Conservation (phyloP, 1,284 basidiomycete genomes). For the Mycena citricolor region DNA sequence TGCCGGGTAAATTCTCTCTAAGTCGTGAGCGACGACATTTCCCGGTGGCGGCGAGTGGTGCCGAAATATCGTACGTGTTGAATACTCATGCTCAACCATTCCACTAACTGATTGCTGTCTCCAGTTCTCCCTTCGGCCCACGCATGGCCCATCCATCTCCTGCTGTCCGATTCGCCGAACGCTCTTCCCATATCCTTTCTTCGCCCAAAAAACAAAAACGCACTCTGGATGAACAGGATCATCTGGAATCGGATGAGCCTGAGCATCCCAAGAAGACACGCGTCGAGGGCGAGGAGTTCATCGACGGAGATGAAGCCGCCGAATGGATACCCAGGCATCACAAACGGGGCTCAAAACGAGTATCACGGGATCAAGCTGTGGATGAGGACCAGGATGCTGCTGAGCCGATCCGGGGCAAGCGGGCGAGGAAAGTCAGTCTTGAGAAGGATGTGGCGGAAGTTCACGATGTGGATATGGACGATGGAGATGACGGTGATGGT, state of each 20-base stretch:
- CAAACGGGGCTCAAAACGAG: constrained; percentile 52
- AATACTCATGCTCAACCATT: too few relatives aligned
- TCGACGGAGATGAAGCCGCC: constrained; percentile 46
- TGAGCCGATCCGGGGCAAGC: constrained; percentile 22
- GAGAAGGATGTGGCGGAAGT: too few relatives aligned
- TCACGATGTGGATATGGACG: constrained; percentile 27
- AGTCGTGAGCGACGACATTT: too few relatives aligned
- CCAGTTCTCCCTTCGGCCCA: constrained; percentile 14
- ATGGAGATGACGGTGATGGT: constrained; percentile 31
- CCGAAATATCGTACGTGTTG: too few relatives aligned
- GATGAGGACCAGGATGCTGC: constrained; percentile 41
- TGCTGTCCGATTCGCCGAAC: constrained; percentile 27
- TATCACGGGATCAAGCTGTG: constrained; percentile 42
- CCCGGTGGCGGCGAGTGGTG: too few relatives aligned
- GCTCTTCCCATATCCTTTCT: constrained; percentile 10
- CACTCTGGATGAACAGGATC: constrained; percentile 38
- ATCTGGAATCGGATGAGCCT: constrained; percentile 35
- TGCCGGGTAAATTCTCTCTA: too few relatives aligned
- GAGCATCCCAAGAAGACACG: constrained; percentile 54
- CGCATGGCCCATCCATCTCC: constrained; percentile 11
- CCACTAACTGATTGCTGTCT: too few relatives aligned
- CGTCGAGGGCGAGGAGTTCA: constrained; percentile 44
- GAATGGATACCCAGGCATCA: constrained; percentile 36
- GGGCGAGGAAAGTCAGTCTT: constrained; percentile 23
- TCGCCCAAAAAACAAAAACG: constrained; percentile 37